phyloP scores from a whole-genome alignment of 805 yeast species.

The Diddensiella caesifluorescens region DNA sequence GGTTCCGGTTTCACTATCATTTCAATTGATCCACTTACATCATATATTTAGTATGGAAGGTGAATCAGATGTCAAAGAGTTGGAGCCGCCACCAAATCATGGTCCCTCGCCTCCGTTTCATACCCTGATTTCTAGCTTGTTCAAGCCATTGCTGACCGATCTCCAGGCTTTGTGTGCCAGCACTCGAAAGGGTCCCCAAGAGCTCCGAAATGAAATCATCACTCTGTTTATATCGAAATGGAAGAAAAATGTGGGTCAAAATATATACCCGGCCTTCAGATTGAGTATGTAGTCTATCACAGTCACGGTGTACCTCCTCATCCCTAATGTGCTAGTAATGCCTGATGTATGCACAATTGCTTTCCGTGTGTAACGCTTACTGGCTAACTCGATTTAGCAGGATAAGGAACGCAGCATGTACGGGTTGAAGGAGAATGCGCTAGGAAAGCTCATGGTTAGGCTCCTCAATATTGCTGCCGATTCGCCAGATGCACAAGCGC shows the following conservation, averaged over 20 bases:
- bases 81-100: constrained; percentile 33
- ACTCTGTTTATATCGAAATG: constrained; percentile 44
- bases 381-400: constrained; percentile 56
- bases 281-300: constrained; percentile 32
- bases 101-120: constrained; percentile 40
- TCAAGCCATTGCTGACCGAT: constrained; percentile 37
- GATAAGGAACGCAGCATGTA: constrained; percentile 53
- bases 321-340: not conserved
- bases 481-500: constrained; percentile 52
- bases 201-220: constrained; percentile 30
- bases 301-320: not conserved
- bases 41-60: constrained; percentile 4
- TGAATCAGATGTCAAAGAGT: constrained; percentile 6
- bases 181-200: constrained; percentile 15
- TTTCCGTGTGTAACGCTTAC: too few species aligned
- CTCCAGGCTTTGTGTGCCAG: constrained; percentile 24
- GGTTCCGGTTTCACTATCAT: too few species aligned
- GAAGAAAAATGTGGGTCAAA: constrained; percentile 50
- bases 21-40: too few species aligned
- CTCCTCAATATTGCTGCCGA: constrained; percentile 55
- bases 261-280: constrained; percentile 63
- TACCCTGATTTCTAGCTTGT: constrained; percentile 39
- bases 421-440: constrained; percentile 55
- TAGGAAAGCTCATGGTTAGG: constrained; percentile 46
- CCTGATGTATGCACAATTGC: constrained; percentile 2